Evolutionary conservation across 1,139 yeast genomes (phyloP), one percentile per base, ranked within the genome.

Genomic region (Taiozyma onychis): DNA sequence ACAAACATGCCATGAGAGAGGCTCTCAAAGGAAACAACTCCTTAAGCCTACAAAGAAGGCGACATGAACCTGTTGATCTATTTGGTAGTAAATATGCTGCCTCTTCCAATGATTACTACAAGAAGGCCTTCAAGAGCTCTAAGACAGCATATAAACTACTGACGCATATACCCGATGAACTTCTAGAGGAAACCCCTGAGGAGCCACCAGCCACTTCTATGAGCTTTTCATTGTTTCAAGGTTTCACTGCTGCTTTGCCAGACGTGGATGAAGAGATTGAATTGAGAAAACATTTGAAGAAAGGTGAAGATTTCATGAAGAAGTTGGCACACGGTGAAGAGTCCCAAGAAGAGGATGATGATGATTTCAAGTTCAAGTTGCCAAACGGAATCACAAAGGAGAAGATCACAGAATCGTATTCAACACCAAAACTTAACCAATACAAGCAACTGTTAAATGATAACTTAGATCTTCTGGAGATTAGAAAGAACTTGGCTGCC

Each of bases 401-500:
- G 13, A 67, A 70, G 51, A 71, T 77, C 30, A 65, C 65, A 42
- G 62, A 65, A 8, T 70, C 75, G 3, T 74, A 73, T 50, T 74
- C 76, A 8, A 60, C 70, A 4, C 62, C 62, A 13, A 68, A 66
- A 45, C 62, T 81, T 47, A 60, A 61, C 27, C 59, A 61, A 6
- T 74, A 71, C 49, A 72, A 72, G 52, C 66, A 68, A 14, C 67
- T 67, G 6, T 69, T 81, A 27, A 69, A 68, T 44, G 74, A 76
- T 51, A 74, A 74, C 48, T 65, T 83, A 54, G 85, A 80, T 54
- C 65, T 80, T 22, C 60, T 83, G 46, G 85, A 81, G 54, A 74
- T 85, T 32, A 75, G 85, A 48, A 83, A 85, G 64, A 82, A 83
- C 28, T 65, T 83, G 37, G 83, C 87, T 0, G 75, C 85, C 1